Base-by-base conservation (phyloP, 2,329 filamentous ascomycete species). In the Beauveria sp. region DNA sequence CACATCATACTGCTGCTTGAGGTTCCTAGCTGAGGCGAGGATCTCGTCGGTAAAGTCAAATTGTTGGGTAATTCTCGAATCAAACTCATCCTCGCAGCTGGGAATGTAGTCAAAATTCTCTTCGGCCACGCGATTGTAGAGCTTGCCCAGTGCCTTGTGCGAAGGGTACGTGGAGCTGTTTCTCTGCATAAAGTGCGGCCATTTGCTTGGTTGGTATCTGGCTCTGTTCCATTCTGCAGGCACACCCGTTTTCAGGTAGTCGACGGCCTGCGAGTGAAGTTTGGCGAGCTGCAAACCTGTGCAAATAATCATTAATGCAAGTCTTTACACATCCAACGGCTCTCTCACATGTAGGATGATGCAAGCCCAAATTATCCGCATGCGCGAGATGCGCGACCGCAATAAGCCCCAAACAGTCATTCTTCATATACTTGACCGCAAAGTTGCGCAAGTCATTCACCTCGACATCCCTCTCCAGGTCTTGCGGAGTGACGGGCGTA, bases 401-500 rank as follows among this genome's bases (percentile, higher is more conserved):
- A 69, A 99, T 96, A 3, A 81, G 80, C 1, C 87, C 86, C 2
- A 99, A 81, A 14, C 84, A 84, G 69, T 98, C 90, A 66, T 96
- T 93, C 76, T 96, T 95, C 84, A 98, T 93, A 68, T 96, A 96
- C 3, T 84, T 84, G 34, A 96, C 89, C 68, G 97, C 98, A 75
- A 98, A 98, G 0, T 86, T 82, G 31, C 85, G 87, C 51, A 98
- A 83, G 64, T 96, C 89, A 5, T 85, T 77, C 0, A 90, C 83
- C 0, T 83, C 84, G 14, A 97, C 90, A 4, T 86, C 80, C 1
- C 83, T 77, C 6, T 83, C 74, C 7, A 88, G 77, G 22, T 81
- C 77, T 14, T 77, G 70, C 0, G 88, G 84, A 49, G 79, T 77
- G 0, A 84, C 78, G 0, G 85, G 78, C 0, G 80, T 78, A 69